phyloP scores from a whole-genome alignment of 257 asterid species.

The Nicotiana attenuata region DNA sequence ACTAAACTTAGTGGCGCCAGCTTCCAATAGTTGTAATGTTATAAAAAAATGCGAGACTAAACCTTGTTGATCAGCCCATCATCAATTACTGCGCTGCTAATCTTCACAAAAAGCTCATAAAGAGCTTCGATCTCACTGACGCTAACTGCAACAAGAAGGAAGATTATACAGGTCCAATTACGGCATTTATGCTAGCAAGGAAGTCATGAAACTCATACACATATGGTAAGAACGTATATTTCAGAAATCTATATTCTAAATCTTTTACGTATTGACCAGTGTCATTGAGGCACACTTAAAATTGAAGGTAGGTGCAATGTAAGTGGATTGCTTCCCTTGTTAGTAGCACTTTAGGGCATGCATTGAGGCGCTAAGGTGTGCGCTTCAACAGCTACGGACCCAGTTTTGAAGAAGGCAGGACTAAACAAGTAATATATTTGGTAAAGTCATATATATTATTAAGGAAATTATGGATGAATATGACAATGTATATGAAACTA shows the following conservation, averaged over 20 bases:
- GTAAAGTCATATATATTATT: background rate
- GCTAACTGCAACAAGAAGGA: slow-evolving; percentile 48
- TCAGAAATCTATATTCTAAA: background rate
- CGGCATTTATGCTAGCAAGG: background rate
- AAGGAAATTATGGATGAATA: background rate
- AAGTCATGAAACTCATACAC: background rate
- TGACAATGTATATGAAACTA: background rate
- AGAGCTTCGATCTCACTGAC: slow-evolving; percentile 86
- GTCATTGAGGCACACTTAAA: background rate
- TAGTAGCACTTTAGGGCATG: background rate
- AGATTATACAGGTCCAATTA: background rate
- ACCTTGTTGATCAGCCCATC: slow-evolving; percentile 91
- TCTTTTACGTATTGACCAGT: background rate
- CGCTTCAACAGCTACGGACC: background rate
- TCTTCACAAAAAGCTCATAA: slow-evolving; percentile 74
- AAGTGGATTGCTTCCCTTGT: background rate
- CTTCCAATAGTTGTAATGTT: background rate
- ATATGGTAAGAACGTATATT: background rate
- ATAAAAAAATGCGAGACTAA: background rate
- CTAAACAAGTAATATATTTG: background rate
- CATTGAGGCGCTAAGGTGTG: background rate
- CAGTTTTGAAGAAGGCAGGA: background rate
- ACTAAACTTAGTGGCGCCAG: background rate
- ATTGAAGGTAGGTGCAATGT: background rate
- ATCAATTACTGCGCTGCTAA: slow-evolving; percentile 79